Percentiles rank a stretch among this genome's conserved stretches.
Conservation (phyloP, 305 asterid genomes). For the Plantago coronopus region DNA sequence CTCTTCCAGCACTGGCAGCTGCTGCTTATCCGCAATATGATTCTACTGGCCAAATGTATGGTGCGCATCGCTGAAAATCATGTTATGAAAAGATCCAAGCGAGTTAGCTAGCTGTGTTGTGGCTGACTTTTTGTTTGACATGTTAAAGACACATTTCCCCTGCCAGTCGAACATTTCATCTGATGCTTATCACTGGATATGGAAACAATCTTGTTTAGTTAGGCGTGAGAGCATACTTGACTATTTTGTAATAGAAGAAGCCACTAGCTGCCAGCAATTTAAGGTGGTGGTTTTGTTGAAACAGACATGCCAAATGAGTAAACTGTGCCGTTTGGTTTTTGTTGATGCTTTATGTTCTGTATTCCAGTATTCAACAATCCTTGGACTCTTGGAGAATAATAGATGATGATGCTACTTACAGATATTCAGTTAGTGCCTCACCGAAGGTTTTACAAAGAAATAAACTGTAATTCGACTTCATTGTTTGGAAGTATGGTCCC, state of each 20-base stretch:
- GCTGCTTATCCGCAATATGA: conserved; percentile 60
- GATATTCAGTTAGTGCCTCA: too few relatives aligned
- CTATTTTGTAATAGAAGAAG: neutral
- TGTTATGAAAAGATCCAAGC: neutral
- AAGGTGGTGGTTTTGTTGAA: too few relatives aligned
- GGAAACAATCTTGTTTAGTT: neutral
- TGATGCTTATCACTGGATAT: conserved; percentile 20
- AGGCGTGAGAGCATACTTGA: neutral
- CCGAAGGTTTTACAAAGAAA: too few relatives aligned
- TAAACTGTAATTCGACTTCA: too few relatives aligned
- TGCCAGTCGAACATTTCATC: conserved; percentile 15
- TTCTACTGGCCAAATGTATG: conserved; percentile 61
- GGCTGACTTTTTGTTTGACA: neutral
- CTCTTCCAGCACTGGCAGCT: conserved; percentile 25
- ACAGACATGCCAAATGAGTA: too few relatives aligned
- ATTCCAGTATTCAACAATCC: too few relatives aligned
- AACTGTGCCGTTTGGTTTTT: too few relatives aligned
- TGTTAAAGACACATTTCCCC: conserved; percentile 15
- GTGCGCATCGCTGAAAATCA: conserved; percentile 55
- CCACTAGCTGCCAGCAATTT: too few relatives aligned
- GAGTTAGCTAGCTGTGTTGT: conserved; percentile 5
- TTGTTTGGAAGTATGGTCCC: too few relatives aligned
- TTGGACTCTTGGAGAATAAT: too few relatives aligned
- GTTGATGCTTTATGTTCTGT: too few relatives aligned
- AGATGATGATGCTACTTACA: too few relatives aligned